Evolutionary conservation across 2,329 filamentous ascomycete species (phyloP).

Genomic region (Trichoderma breve): DNA sequence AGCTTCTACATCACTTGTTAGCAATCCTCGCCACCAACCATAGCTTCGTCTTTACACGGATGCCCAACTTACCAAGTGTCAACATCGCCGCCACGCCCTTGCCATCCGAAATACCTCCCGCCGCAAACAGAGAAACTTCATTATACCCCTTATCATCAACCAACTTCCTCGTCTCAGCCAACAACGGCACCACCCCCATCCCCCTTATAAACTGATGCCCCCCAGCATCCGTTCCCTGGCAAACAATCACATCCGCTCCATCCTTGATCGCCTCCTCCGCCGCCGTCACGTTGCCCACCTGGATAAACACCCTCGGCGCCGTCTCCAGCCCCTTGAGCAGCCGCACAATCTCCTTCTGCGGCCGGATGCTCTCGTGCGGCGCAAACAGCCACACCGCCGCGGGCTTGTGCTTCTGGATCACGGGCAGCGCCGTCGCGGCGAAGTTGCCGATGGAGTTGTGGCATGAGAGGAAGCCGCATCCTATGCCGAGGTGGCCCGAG

Average conservation of each 20-base stretch:
- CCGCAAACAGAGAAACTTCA: conserved; percentile 48
- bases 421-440: conserved; percentile 43
- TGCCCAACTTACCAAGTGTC: conserved; percentile 47
- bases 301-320: conserved; percentile 54
- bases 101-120: conserved; percentile 59
- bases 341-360: conserved; percentile 38
- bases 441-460: conserved; percentile 41
- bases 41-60: neutral
- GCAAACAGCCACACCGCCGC: conserved; percentile 68
- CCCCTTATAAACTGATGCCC: conserved; percentile 59
- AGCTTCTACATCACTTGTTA: conserved; percentile 35
- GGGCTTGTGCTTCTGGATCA: conserved; percentile 53
- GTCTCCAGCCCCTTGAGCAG: conserved; percentile 30
- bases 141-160: conserved; percentile 39
- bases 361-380: conserved; percentile 44
- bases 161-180: conserved; percentile 56
- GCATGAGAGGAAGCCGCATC: conserved; percentile 56
- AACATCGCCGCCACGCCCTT: conserved; percentile 55
- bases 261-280: conserved; percentile 49
- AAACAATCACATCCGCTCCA: conserved; percentile 57
- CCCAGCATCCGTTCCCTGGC: conserved; percentile 63
- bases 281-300: conserved; percentile 58
- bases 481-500: conserved; percentile 48
- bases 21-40: neutral
- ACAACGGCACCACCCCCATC: conserved; percentile 52